Evolutionary conservation across 2,329 filamentous ascomycete species (phyloP).

Genomic region (Setomelanomma holmii): DNA sequence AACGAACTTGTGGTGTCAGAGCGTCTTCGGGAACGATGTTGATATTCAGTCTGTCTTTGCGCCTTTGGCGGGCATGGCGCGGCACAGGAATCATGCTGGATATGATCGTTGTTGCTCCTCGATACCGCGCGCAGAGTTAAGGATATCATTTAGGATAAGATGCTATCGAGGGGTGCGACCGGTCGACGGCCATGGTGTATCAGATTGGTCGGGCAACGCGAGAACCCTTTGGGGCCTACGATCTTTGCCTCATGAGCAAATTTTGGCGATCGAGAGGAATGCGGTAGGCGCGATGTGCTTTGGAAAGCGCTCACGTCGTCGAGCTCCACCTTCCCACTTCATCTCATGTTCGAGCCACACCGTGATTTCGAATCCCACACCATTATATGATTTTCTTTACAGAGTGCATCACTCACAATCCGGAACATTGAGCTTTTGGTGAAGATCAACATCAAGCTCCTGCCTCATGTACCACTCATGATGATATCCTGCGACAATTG

Average conservation of each 20-base stretch:
- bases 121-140: background rate
- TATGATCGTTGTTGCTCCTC: background rate
- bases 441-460: background rate
- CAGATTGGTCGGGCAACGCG: no score
- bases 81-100: background rate
- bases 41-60: background rate
- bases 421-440: no score
- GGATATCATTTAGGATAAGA: background rate
- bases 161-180: no score
- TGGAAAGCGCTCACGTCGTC: background rate
- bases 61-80: background rate
- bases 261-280: background rate
- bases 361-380: no score
- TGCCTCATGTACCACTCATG: conserved; percentile 20
- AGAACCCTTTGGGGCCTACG: background rate
- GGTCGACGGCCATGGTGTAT: no score
- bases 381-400: background rate
- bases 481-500: background rate
- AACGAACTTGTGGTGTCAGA: background rate
- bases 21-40: background rate
- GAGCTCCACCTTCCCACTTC: background rate
- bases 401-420: background rate
- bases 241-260: background rate
- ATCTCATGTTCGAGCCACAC: no score
- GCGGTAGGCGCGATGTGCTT: background rate